Evolutionary conservation across 106 monocot species (phyloP).

Genomic region (Alisma plantagoaquatica): DNA sequence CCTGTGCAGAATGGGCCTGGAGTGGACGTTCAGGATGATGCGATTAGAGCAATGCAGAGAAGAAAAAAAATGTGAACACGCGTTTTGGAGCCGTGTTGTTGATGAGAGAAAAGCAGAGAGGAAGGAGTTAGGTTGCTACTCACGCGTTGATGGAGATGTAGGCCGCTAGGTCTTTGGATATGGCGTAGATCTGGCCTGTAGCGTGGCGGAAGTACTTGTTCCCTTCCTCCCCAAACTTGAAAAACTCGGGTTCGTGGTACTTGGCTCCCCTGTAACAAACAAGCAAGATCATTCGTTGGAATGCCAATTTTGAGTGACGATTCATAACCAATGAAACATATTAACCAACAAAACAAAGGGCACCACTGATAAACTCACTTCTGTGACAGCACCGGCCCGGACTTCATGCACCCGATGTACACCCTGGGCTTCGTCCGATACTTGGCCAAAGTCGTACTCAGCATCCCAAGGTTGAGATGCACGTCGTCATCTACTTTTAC

Average conservation of each 20-base stretch:
- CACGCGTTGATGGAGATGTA: conserved; percentile 89
- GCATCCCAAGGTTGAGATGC: conserved; percentile 78
- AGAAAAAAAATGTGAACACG: neutral
- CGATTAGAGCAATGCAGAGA: too few species aligned
- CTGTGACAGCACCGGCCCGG: conserved; percentile 68
- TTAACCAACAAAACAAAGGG: neutral
- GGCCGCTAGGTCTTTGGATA: conserved; percentile 80
- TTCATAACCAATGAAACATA: neutral
- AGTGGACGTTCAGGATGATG: neutral
- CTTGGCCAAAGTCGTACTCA: conserved; percentile 38
- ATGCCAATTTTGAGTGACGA: neutral
- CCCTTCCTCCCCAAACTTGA: conserved; percentile 93
- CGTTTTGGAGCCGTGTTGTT: neutral
- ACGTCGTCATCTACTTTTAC: conserved; percentile 93
- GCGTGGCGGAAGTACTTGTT: conserved; percentile 93
- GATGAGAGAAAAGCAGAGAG: neutral
- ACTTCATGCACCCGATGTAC: conserved; percentile 87
- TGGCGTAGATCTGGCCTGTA: conserved; percentile 92
- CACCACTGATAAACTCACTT: conserved; percentile 28
- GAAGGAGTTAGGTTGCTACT: conserved; percentile 4
- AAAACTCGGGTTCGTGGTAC: conserved; percentile 92
- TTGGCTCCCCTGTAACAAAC: conserved; percentile 58
- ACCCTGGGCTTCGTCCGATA: conserved; percentile 39
- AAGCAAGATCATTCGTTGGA: neutral
- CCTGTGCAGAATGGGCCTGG: conserved; percentile 55